Evolutionary conservation across 148 eudicot genomes (phyloP), one percentile per base, ranked within the genome.

Genomic region (Pharnaceum exiguum): DNA sequence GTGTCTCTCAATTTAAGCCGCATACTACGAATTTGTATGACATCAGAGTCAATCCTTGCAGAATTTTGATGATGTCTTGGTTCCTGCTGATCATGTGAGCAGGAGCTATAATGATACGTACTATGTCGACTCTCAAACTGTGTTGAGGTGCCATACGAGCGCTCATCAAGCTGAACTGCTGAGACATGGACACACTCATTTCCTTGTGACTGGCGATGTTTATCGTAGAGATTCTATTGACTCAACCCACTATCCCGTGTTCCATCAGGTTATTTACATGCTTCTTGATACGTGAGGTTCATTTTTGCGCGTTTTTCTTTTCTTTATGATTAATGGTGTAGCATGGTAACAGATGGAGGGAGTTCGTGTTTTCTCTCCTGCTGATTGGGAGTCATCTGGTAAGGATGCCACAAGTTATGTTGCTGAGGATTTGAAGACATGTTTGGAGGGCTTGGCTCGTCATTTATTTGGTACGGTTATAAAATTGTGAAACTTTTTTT

Each of bases 51-150:
- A 61, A 66, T 60, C 71, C 70, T 45, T 87, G 80, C 91, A 93
- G 99, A 93, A 93, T 70, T 93, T 93, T 82, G 99, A 93, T 73
- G 99, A 93, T 69, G 96, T 93, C 53, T 79, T 93, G 80, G 98
- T 93, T 59, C 98, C 98, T 64, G 86, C 93, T 72, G 95, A 89
- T 76, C 99, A 93, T 71, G 91, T 93, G 32, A 89, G 99, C 76
- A 79, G 99, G 87, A 93, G 96, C 71, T 93, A 89, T 72, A 93
- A 93, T 71, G 99, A 93, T 68, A 93, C 99, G 57, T 93, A 93
- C 72, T 93, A 93, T 65, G 71, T 88, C 33, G 95, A 88, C 62
- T 62, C 96, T 42, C 80, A 93, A 83, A 83, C 85, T 29, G 95
- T 93, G 46, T 70, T 93, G 60, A 81, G 99, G 77, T 93, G 99